A percentile compares a stretch with the other conserved stretches of the same genome.
Conservation (phyloP, 2,329 filamentous ascomycete genomes). For the Emericellopsis cladophorae region DNA sequence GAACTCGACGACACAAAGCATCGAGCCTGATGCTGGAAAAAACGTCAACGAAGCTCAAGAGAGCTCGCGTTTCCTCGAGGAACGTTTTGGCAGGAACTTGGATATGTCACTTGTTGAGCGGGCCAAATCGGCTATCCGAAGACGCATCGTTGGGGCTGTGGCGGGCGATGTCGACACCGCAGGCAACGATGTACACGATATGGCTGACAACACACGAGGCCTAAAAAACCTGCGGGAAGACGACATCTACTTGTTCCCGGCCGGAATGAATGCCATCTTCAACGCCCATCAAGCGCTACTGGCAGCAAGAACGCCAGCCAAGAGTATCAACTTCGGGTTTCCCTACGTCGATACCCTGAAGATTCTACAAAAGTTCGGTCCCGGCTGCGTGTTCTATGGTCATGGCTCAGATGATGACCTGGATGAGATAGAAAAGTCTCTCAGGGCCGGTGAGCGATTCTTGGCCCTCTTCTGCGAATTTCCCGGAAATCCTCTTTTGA, state of each 20-base stretch:
- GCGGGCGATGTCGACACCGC: constrained; percentile 51
- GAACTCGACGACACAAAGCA: constrained; percentile 6
- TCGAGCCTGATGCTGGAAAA: constrained; percentile 1
- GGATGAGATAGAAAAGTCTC: constrained; percentile 64
- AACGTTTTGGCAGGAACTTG: constrained; percentile 86
- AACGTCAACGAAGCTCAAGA: constrained; percentile 39
- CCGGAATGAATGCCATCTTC: constrained; percentile 93
- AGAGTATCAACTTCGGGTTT: constrained; percentile 91
- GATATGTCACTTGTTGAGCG: constrained; percentile 66
- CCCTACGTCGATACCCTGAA: constrained; percentile 96
- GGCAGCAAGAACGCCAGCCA: constrained; percentile 25
- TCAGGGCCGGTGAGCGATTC: constrained; percentile 62
- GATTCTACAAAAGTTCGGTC: constrained; percentile 86
- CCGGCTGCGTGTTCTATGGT: constrained; percentile 76
- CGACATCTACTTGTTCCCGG: constrained; percentile 81
- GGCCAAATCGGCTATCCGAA: constrained; percentile 74
- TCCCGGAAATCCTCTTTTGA: constrained; percentile 80
- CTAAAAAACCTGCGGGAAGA: constrained; percentile 61
- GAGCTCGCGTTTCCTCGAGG: constrained; percentile 73
- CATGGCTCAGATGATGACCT: constrained; percentile 65
- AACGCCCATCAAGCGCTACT: constrained; percentile 69
- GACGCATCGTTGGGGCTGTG: constrained; percentile 79
- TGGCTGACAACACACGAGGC: constrained; percentile 34
- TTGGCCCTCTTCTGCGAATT: constrained; percentile 90
- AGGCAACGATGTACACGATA: not conserved